These are phyloP conservation scores for Macroventuria anomochaeta DNA, from an alignment of 2,329 filamentous ascomycete species.

Conservation along the genomic window DNA sequence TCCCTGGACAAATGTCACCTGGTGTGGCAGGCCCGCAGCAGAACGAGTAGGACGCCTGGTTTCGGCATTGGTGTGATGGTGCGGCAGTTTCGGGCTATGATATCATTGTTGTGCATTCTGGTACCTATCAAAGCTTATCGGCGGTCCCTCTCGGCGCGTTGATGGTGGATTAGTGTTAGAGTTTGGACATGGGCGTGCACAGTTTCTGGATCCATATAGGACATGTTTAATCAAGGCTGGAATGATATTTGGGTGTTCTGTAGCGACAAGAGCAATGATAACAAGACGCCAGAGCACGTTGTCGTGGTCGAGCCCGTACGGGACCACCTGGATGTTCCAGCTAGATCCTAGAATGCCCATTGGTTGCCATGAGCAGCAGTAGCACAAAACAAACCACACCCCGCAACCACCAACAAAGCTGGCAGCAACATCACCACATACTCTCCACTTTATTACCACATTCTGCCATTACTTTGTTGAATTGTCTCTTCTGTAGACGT, in stretches of 20 bases:
- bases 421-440: slow-evolving; percentile 15
- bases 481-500: background rate
- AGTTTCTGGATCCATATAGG: background rate
- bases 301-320: slow-evolving; percentile 4
- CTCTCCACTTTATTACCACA: background rate
- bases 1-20: background rate
- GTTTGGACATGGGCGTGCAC: background rate
- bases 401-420: slow-evolving; percentile 28
- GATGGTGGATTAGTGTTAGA: background rate
- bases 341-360: slow-evolving; percentile 28
- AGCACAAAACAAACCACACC: slow-evolving; percentile 36
- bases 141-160: slow-evolving; percentile 4
- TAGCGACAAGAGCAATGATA: slow-evolving; percentile 2
- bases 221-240: background rate
- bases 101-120: slow-evolving; percentile 18
- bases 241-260: background rate
- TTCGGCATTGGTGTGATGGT: slow-evolving; percentile 1
- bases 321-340: slow-evolving; percentile 2
- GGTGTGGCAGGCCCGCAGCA: background rate
- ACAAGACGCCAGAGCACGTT: background rate
- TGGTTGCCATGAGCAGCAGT: slow-evolving; percentile 37
- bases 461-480: background rate
- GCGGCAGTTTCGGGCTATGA: slow-evolving; percentile 9
- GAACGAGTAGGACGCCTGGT: background rate
- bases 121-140: slow-evolving; percentile 15